A percentile compares a stretch with the other conserved stretches of the same genome.
phyloP scores from a whole-genome alignment of 1,139 yeast genomes.

The Geotrichum klebahnii region DNA sequence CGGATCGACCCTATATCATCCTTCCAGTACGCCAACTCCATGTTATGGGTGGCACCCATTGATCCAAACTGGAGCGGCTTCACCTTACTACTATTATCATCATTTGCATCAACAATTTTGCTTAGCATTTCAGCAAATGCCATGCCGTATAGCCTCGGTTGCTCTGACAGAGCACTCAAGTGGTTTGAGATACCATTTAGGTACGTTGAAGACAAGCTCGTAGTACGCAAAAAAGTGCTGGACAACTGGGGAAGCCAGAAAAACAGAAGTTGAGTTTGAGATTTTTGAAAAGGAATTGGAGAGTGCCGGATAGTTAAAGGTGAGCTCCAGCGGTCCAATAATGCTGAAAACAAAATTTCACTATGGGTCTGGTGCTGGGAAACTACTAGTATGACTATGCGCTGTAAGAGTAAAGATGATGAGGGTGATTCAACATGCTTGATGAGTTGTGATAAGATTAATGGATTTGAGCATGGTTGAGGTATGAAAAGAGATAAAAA shows the following conservation, averaged over 20 bases:
- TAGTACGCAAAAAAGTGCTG: conserved; percentile 26
- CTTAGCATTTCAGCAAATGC: conserved; percentile 48
- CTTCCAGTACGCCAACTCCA: conserved; percentile 24
- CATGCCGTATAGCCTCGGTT: conserved; percentile 46
- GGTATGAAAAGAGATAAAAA: conserved; percentile 1
- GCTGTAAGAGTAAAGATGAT: conserved; percentile 1
- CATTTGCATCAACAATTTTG: conserved; percentile 37
- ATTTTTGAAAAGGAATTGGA: conserved; percentile 29
- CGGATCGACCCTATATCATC: conserved; percentile 2
- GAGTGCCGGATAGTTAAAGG: conserved; percentile 25
- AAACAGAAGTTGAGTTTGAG: conserved; percentile 32
- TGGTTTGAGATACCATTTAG: conserved; percentile 46
- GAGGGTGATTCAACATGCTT: conserved; percentile 10
- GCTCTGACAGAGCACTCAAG: conserved; percentile 45
- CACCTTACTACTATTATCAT: no score
- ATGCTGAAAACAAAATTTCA: conserved; percentile 22
- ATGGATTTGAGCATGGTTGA: neutral
- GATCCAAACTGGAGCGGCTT: conserved; percentile 41
- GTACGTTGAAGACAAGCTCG: conserved; percentile 39
- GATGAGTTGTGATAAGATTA: conserved; percentile 8
- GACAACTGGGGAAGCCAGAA: conserved; percentile 30
- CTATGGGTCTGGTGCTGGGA: neutral
- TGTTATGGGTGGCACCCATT: conserved; percentile 27
- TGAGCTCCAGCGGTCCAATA: conserved; percentile 31
- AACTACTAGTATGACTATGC: conserved; percentile 5